Conservation (phyloP, 2,329 filamentous ascomycete genomes). For the Aureobasidium sp. region DNA sequence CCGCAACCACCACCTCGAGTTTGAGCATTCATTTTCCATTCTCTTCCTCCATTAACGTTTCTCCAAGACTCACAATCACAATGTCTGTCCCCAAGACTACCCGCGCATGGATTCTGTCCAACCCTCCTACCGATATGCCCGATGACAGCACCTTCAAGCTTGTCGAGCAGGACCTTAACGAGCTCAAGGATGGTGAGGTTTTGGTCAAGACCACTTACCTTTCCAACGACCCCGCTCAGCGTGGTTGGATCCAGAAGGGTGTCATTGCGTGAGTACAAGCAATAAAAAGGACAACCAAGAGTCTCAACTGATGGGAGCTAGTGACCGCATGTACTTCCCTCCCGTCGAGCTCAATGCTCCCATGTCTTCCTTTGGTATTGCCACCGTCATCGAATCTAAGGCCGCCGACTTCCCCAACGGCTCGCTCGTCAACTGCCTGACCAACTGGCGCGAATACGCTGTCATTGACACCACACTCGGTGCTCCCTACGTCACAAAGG, state of each 20-base stretch:
- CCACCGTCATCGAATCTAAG: constrained; percentile 31
- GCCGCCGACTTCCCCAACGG: constrained; percentile 26
- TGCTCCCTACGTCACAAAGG: constrained; percentile 24
- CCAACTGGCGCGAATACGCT: constrained; percentile 36
- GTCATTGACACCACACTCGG: constrained; percentile 23
- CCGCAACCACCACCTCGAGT: neutral
- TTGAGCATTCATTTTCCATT: neutral
- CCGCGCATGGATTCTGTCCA: constrained; percentile 6
- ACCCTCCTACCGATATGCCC: constrained; percentile 8
- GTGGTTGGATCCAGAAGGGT: constrained; percentile 39
- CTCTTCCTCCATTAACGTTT: no score
- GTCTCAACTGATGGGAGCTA: constrained; percentile 9
- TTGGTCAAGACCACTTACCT: constrained; percentile 40
- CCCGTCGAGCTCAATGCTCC: constrained; percentile 34
- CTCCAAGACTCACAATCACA: neutral
- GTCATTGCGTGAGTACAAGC: constrained; percentile 14
- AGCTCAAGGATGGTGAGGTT: constrained; percentile 32
- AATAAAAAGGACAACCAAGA: neutral
- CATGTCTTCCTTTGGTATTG: constrained; percentile 31
- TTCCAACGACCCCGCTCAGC: constrained; percentile 47
- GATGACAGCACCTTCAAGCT: constrained; percentile 27
- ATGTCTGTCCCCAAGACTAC: constrained; percentile 2
- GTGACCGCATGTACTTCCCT: constrained; percentile 37
- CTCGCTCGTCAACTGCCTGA: constrained; percentile 25
- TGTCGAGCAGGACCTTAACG: constrained; percentile 26